Percentiles rank a stretch among this genome's conserved stretches.
phyloP scores from a whole-genome alignment of 768 basidiomycete species.

The Hemileccinum rubropunctum region DNA sequence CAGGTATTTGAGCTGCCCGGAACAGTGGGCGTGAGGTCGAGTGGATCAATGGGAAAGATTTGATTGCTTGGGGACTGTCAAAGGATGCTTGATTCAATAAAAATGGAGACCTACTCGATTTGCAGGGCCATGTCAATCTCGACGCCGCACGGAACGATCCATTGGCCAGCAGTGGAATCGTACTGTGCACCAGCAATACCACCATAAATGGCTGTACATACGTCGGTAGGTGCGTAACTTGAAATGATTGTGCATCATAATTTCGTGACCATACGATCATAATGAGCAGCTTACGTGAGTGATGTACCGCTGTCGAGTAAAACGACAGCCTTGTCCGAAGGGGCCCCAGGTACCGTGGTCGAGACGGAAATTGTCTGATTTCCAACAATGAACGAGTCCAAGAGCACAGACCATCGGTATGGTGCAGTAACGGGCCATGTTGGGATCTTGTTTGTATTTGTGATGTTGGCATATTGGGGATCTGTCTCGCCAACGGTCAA shows the following conservation, averaged over 20 bases:
- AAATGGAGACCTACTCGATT: constrained; percentile 52
- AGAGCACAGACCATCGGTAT: constrained; percentile 69
- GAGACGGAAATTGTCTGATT: constrained; percentile 49
- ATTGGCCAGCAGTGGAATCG: constrained; percentile 51
- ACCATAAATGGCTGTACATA: constrained; percentile 70
- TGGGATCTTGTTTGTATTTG: constrained; percentile 55
- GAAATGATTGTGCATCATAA: constrained; percentile 6
- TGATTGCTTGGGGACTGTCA: constrained; percentile 50
- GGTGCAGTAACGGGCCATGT: constrained; percentile 71
- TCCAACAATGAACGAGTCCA: constrained; percentile 70
- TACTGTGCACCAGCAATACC: constrained; percentile 61
- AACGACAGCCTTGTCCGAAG: constrained; percentile 68
- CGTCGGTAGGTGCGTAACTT: constrained; percentile 67
- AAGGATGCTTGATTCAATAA: constrained; percentile 2
- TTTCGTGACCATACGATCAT: neutral
- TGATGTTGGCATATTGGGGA: constrained; percentile 56
- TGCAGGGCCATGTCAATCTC: constrained; percentile 82
- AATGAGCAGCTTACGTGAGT: constrained; percentile 54
- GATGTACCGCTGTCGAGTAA: constrained; percentile 82
- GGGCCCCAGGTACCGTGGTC: constrained; percentile 54
- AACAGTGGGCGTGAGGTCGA: constrained; percentile 62
- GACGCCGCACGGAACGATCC: constrained; percentile 69
- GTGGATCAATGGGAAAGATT: constrained; percentile 74
- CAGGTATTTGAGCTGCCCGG: constrained; percentile 49
- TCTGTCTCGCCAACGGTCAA: constrained; percentile 78